phyloP scores from a whole-genome alignment of 2,329 filamentous ascomycete genomes.

The Pseudocercospora fijiensis region DNA sequence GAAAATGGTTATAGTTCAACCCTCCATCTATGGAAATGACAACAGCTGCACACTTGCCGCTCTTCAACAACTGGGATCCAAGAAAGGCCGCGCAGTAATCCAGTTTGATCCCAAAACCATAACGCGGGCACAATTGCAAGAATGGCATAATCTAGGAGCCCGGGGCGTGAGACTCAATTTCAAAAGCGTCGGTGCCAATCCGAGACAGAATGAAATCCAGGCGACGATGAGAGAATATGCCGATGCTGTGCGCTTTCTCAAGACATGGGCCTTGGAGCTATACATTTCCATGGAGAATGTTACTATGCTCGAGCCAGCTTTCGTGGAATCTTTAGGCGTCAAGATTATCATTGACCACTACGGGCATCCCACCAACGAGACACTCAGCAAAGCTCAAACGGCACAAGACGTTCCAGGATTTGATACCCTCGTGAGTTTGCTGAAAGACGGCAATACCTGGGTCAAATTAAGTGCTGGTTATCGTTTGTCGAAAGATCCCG shows the following conservation, averaged over 20 bases:
- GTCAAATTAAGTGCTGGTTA: constrained; percentile 62
- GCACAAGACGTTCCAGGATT: constrained; percentile 53
- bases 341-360: constrained; percentile 62
- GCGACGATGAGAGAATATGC: constrained; percentile 51
- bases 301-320: constrained; percentile 46
- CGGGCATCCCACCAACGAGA: constrained; percentile 39
- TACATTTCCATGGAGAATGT: constrained; percentile 57
- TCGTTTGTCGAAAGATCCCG: constrained; percentile 49
- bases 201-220: constrained; percentile 46
- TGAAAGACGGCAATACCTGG: constrained; percentile 52
- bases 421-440: constrained; percentile 48
- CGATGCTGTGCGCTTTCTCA: constrained; percentile 49
- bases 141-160: constrained; percentile 60
- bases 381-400: constrained; percentile 31
- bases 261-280: constrained; percentile 59
- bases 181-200: constrained; percentile 49
- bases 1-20: constrained; percentile 59
- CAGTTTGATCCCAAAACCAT: constrained; percentile 53
- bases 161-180: constrained; percentile 61
- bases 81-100: constrained; percentile 56
- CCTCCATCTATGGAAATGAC: constrained; percentile 61
- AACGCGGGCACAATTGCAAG: constrained; percentile 42
- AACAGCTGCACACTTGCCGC: constrained; percentile 60
- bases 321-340: constrained; percentile 51
- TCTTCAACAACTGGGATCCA: constrained; percentile 50